These are phyloP conservation scores for Aphanomyces euteiches DNA, from an alignment of 352 stramenopile species.

Conservation along the genomic window DNA sequence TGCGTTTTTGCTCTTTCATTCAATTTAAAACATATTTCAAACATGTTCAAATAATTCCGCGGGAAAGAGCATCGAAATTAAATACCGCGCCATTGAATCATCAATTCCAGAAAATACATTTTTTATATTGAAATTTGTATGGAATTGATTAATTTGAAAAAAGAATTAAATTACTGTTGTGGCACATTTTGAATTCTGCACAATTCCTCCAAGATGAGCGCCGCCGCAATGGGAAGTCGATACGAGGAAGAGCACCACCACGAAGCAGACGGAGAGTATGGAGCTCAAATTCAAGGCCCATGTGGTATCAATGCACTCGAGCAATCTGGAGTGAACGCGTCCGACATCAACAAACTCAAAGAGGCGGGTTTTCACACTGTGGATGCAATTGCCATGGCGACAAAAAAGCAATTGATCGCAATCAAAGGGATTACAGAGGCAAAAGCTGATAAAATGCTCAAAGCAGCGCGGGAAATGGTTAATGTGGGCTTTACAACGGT, in stretches of 20 bases:
- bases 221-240: constrained; percentile 10
- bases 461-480: constrained; percentile 95
- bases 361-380: constrained; percentile 97
- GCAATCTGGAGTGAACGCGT: constrained; percentile 95
- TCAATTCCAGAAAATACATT: neutral
- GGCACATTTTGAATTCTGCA: constrained; percentile 18
- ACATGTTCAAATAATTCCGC: neutral
- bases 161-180: constrained; percentile 17
- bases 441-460: constrained; percentile 98
- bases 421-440: constrained; percentile 99
- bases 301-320: constrained; percentile 89
- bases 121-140: too few relatives aligned
- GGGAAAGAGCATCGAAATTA: neutral
- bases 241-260: constrained; percentile 14
- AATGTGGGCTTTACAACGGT: constrained; percentile 99
- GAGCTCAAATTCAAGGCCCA: constrained; percentile 52
- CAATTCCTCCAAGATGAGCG: constrained; percentile 24
- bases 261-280: constrained; percentile 10
- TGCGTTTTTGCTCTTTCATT: too few relatives aligned
- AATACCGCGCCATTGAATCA: neutral
- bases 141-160: neutral
- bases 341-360: constrained; percentile 98
- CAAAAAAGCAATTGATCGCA: constrained; percentile 94
- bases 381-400: constrained; percentile 97
- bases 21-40: neutral